Base-by-base conservation (phyloP, 2,329 filamentous ascomycete genomes). In the Tolypocladium sp. region DNA sequence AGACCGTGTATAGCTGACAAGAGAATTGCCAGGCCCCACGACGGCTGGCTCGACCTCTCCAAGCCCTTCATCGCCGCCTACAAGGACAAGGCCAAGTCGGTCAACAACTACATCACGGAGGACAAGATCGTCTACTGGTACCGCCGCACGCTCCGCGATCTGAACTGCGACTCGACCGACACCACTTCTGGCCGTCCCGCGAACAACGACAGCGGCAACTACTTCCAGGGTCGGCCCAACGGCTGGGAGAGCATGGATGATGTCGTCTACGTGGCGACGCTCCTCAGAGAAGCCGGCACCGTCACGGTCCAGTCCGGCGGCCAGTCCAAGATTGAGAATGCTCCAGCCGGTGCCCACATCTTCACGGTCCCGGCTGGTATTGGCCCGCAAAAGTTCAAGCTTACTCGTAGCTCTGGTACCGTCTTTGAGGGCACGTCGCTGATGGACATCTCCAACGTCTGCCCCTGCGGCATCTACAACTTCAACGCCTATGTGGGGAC, bases 51-150 rank as follows among this genome's bases (percentile, higher is more conserved):
- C 9, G 79, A 82, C 22, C 76, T 83, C 69, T 76, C 80, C 17
- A 76, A 77, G 60, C 80, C 80, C 1, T 83, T 77, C 63, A 82
- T 82, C 61, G 72, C 77, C 1, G 80, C 81, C 0, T 83, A 76
- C 68, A 80, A 82, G 63, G 76, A 74, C 55, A 78, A 76, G 15
- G 72, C 70, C 2, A 73, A 66, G 35, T 67, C 70, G 2, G 68
- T 70, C 12, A 61, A 66, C 57, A 82, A 49, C 61, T 76, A 77
- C 68, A 77, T 82, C 62, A 68, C 70, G 41, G 68, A 74, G 13
- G 81, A 84, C 27, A 73, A 80, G 67, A 66, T 83, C 17, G 69
- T 81, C 38, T 83, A 83, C 71, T 84, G 81, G 81, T 83, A 82
- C 68, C 76, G 81, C 1, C 80, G 79, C 2, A 80, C 77, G 1